Evolutionary conservation across 2,329 filamentous ascomycete genomes (phyloP).

Genomic region (Nemania sp.): DNA sequence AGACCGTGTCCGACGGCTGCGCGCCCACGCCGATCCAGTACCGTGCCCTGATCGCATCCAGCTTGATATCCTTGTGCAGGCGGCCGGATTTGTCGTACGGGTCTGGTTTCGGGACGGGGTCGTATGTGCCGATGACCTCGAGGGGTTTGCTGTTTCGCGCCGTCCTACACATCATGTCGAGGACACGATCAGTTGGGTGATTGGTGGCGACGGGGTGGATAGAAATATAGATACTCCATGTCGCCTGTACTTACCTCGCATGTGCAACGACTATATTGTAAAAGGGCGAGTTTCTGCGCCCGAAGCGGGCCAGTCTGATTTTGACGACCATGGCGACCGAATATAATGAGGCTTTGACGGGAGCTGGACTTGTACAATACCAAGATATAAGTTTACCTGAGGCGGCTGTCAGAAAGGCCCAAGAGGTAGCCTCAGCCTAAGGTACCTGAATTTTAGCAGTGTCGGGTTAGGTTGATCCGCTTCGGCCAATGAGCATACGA

Average conservation of each 20-base stretch:
- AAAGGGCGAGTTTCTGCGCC: conserved; percentile 83
- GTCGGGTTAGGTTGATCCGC: conserved; percentile 45
- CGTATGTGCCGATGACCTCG: conserved; percentile 86
- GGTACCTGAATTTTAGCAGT: conserved; percentile 37
- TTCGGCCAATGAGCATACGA: conserved; percentile 33
- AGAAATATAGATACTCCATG: not conserved
- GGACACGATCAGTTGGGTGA: conserved; percentile 1
- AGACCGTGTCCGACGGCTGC: conserved; percentile 88
- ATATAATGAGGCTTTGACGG: not conserved
- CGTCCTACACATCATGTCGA: conserved; percentile 59
- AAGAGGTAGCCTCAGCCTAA: too few relatives aligned
- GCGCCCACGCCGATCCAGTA: conserved; percentile 98
- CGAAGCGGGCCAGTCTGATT: conserved; percentile 92
- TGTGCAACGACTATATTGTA: conserved; percentile 98
- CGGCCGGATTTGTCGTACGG: conserved; percentile 65
- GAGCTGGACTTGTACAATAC: too few relatives aligned
- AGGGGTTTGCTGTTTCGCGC: conserved; percentile 86
- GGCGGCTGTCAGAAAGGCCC: too few relatives aligned
- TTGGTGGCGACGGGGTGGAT: conserved; percentile 5
- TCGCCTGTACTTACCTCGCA: conserved; percentile 67
- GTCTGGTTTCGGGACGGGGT: conserved; percentile 67
- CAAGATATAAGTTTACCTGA: too few relatives aligned
- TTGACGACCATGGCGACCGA: conserved; percentile 76
- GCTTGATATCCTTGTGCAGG: conserved; percentile 87
- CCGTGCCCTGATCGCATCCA: conserved; percentile 79